These are phyloP conservation scores for Cutaneotrichosporon sp. DNA, from an alignment of 1,284 basidiomycete genomes.

Conservation along the genomic window DNA sequence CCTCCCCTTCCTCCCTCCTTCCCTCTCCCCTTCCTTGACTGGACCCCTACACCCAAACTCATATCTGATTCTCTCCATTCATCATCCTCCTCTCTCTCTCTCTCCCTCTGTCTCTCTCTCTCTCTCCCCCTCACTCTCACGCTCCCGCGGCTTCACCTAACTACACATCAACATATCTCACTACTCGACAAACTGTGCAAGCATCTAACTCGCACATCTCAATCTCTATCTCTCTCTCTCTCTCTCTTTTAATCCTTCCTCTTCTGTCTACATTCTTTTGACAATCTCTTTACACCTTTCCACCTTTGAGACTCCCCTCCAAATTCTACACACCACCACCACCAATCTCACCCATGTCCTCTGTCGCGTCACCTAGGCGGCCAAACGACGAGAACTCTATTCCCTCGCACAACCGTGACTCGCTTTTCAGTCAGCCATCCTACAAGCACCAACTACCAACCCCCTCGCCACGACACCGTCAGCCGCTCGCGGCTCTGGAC, in stretches of 20 bases:
- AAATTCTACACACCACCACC: slow-evolving; percentile 6
- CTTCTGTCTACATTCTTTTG: not conserved
- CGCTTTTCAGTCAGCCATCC: slow-evolving; percentile 11
- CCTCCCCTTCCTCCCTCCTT: not conserved
- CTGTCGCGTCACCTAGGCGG: slow-evolving; percentile 20
- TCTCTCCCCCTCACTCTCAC: not conserved
- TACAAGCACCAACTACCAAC: slow-evolving; percentile 9
- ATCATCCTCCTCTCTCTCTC: slow-evolving; percentile 10
- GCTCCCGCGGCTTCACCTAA: not conserved
- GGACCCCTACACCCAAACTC: not conserved
- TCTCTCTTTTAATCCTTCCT: slow-evolving; percentile 4
- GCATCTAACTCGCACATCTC: not conserved
- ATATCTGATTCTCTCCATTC: slow-evolving; percentile 12
- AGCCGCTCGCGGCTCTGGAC: slow-evolving; percentile 26
- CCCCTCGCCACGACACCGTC: slow-evolving; percentile 24
- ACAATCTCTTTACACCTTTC: not conserved
- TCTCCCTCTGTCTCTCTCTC: slow-evolving; percentile 3
- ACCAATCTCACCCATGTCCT: slow-evolving; percentile 18
- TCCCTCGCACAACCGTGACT: slow-evolving; percentile 17
- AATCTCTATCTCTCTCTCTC: not conserved
- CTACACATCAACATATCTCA: too few species aligned
- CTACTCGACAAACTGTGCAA: too few species aligned
- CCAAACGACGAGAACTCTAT: slow-evolving; percentile 29
- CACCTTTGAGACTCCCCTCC: not conserved
- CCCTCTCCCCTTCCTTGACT: not conserved